These are phyloP conservation scores for Pistacia vera DNA, from an alignment of 345 rosid species.

Conservation along the genomic window DNA sequence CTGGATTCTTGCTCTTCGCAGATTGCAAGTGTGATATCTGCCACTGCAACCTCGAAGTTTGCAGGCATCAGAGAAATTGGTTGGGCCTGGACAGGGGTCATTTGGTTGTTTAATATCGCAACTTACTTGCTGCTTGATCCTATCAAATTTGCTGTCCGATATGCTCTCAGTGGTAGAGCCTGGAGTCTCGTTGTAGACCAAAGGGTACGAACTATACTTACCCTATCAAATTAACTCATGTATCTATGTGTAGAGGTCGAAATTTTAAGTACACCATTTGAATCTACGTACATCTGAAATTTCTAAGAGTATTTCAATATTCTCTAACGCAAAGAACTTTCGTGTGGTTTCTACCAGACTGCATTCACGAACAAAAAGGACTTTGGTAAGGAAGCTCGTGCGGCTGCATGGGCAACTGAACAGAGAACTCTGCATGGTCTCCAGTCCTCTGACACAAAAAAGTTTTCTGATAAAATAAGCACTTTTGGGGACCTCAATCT, in stretches of 20 bases:
- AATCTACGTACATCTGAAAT: too few relatives aligned
- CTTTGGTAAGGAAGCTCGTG: conserved; percentile 44
- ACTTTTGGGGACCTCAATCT: conserved; percentile 28
- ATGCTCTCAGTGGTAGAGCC: conserved; percentile 39
- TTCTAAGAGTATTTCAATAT: not conserved
- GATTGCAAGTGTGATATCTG: conserved; percentile 34
- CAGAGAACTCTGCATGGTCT: conserved; percentile 49
- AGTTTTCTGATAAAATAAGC: conserved; percentile 29
- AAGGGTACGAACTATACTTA: conserved; percentile 18
- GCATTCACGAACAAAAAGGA: conserved; percentile 48
- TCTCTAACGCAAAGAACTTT: not conserved
- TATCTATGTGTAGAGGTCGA: too few relatives aligned
- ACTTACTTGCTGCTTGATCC: conserved; percentile 35
- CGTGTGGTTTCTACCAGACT: conserved; percentile 24
- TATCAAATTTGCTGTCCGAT: conserved; percentile 36
- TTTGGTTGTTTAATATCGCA: conserved; percentile 35
- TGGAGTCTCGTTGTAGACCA: conserved; percentile 35
- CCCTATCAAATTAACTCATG: too few relatives aligned
- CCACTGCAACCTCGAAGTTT: conserved; percentile 31
- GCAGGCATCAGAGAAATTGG: conserved; percentile 38
- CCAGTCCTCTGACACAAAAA: conserved; percentile 13
- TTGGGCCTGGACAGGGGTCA: conserved; percentile 42
- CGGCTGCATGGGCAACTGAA: conserved; percentile 53
- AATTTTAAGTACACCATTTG: too few relatives aligned
- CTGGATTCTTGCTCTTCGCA: conserved; percentile 1